Evolutionary conservation across 805 yeast species (phyloP).

Genomic region (Candida dajiaensis): DNA sequence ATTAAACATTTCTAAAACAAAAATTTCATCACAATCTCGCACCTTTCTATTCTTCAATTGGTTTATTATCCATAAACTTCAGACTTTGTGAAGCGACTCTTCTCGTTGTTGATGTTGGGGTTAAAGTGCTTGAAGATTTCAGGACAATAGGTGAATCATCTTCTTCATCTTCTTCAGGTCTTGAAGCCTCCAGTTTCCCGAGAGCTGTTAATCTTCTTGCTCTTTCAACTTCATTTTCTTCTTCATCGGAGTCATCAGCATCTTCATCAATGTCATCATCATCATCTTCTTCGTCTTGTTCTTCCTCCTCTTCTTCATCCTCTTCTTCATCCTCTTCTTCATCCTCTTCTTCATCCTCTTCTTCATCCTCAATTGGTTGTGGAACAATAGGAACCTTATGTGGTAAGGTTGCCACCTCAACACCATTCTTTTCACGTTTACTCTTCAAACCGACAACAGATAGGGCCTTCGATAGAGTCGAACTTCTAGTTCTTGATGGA

Average conservation of each 20-base stretch:
- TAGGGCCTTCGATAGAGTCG: conserved; percentile 43
- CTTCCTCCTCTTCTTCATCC: conserved; percentile 15
- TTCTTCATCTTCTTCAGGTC: conserved; percentile 46
- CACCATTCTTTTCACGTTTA: neutral
- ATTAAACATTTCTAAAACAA: no score
- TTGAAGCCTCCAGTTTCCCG: conserved; percentile 36
- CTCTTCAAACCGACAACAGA: conserved; percentile 48
- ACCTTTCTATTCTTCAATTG: neutral
- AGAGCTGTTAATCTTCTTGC: conserved; percentile 56
- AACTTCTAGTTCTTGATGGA: conserved; percentile 23
- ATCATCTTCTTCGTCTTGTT: conserved; percentile 18
- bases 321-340: conserved; percentile 17
- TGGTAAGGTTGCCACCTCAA: neutral
- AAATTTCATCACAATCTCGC: no score
- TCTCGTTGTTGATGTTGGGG: neutral
- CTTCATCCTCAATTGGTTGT: conserved; percentile 4
- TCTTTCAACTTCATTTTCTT: conserved; percentile 63
- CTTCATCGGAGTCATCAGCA: conserved; percentile 20
- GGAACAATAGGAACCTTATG: neutral
- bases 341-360: conserved; percentile 21
- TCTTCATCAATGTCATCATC: conserved; percentile 24
- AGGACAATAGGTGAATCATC: conserved; percentile 18
- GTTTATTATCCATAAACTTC: neutral
- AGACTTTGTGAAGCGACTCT: neutral
- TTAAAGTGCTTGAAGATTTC: neutral